Percentiles rank a stretch among this genome's conserved stretches.
Conservation (phyloP, 2,329 filamentous ascomycete species). For the Fusarium siculi region DNA sequence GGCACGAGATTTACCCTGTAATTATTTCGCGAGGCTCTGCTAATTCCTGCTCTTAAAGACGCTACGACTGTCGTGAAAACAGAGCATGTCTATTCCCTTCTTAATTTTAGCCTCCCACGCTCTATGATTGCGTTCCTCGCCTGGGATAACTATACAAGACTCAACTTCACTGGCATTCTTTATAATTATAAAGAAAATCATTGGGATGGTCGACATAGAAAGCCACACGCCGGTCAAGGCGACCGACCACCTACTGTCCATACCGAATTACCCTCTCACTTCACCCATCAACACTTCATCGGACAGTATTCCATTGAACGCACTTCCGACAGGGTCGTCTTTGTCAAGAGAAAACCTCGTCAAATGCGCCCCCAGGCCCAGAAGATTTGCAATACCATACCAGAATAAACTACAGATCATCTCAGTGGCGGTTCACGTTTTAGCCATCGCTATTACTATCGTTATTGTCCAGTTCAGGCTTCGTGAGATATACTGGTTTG, state of each 20-base stretch:
- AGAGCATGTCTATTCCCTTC: background rate
- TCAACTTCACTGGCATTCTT: rapidly evolving
- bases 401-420: background rate
- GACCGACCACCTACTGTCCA: background rate
- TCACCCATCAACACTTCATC: background rate
- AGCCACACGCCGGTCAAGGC: background rate
- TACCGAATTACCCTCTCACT: rapidly evolving
- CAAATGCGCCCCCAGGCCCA: background rate
- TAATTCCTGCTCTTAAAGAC: rapidly evolving
- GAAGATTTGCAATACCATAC: background rate
- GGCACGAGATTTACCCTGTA: rapidly evolving
- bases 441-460: background rate
- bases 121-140: rapidly evolving
- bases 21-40: rapidly evolving
- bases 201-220: background rate
- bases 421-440: rapidly evolving
- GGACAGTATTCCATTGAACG: background rate
- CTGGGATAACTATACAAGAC: rapidly evolving
- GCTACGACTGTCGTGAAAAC: rapidly evolving
- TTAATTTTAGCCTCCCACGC: rapidly evolving
- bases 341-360: background rate
- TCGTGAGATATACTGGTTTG: background rate
- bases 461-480: background rate
- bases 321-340: rapidly evolving
- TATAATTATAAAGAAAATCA: rapidly evolving